Base-by-base conservation (phyloP, 129 eudicot species). In the Cynara cardunculus region DNA sequence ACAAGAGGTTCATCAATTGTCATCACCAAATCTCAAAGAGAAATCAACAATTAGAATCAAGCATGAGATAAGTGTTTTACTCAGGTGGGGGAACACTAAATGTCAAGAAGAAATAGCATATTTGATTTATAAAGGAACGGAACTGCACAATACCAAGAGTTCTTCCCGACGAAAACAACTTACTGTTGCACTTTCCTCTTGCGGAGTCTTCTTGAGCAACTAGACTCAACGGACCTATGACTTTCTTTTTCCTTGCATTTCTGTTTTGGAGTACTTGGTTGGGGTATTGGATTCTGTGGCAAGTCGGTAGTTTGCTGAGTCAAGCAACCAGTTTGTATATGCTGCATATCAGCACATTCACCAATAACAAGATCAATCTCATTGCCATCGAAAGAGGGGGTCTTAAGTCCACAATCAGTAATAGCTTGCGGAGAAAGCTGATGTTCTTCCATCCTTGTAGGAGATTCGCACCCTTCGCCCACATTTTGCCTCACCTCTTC, bases 151-250 rank as follows among this genome's bases (percentile, higher is more conserved):
- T 53, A 18, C 64, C 19, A 18, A 44, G 4, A 44, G 56, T 44
- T 44, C 56, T 78, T 30, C 35, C 68, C 70, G 81, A 71, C 41
- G 30, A 59, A 3, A 80, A 84, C 76, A 71, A 76, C 90, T 84
- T 88, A 87, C 95, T 27, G 2, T 46, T 84, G 82, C n/a, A 25
- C 80, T 81, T 84, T 80, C 41, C 66, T 87, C 84, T 91, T 89
- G 67, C 72, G 78, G 46, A 73, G 74, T 77, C 89, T 85, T 39
- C 25, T 69, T 35, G 84, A 34, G 74, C 34, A 77, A 75, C 81
- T 81, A 65, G 88, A 81, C 71, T 73, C 73, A 2, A 21, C 72
- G 53, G 78, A 56, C 72, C 28, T 34, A 25, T 76, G 92, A 81
- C 73, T 78, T 75, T 87, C 83, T 86, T 74, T 87, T 80, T 83